phyloP scores from a whole-genome alignment of 2,329 filamentous ascomycete species.

The Colletotrichum sp. region DNA sequence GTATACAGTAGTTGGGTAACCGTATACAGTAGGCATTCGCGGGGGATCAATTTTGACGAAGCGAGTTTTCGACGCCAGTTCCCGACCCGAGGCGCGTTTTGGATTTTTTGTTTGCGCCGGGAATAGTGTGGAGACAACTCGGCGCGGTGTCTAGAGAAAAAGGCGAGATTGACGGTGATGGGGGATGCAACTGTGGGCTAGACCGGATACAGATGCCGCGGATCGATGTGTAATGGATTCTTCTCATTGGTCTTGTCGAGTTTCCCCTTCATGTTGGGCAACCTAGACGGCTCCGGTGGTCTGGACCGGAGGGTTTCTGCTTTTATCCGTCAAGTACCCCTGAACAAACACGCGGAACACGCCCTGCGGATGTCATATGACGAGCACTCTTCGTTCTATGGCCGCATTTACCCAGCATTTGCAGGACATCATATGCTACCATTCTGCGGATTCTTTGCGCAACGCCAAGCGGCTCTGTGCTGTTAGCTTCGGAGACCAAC shows the following conservation, averaged over 20 bases:
- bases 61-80: neutral
- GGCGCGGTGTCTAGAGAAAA: neutral
- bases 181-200: neutral
- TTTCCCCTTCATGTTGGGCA: neutral
- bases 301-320: neutral
- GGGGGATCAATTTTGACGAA: neutral
- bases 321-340: neutral
- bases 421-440: neutral
- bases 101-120: neutral
- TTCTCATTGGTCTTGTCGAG: neutral
- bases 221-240: constrained; percentile 4
- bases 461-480: neutral
- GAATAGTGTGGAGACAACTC: neutral
- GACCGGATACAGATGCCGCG: neutral
- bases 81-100: neutral
- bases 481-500: neutral
- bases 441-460: neutral
- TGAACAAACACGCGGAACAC: neutral
- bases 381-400: neutral
- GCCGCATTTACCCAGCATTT: neutral
- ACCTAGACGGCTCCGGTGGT: neutral
- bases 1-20: neutral
- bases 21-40: neutral
- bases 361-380: neutral
- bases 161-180: neutral